A percentile compares a stretch with the other conserved stretches of the same genome.
Evolutionary conservation across 352 stramenopile genomes (phyloP).

Genomic region (Peronospora farinosa): DNA sequence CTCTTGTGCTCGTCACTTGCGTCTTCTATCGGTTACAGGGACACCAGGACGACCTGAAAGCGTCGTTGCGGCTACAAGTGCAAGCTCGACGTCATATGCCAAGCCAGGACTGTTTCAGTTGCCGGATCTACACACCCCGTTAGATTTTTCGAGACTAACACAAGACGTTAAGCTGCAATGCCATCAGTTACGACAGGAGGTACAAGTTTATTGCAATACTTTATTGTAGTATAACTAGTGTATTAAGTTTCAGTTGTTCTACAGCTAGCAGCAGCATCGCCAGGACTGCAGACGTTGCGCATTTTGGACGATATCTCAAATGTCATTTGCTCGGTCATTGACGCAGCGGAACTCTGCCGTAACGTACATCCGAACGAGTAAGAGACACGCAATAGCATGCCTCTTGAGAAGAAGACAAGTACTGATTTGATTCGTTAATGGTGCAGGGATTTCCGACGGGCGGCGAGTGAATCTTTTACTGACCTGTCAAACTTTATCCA

Average conservation of each 20-base stretch:
- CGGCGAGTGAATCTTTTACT: conserved; percentile 84
- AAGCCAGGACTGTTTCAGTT: conserved; percentile 66
- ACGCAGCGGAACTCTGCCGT: conserved; percentile 92
- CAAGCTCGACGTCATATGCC: conserved; percentile 9
- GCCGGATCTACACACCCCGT: conserved; percentile 45
- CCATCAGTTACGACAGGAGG: conserved; percentile 48
- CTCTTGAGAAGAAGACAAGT: not conserved
- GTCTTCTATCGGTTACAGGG: conserved; percentile 22
- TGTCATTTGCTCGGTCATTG: conserved; percentile 92
- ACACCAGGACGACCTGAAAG: conserved; percentile 13
- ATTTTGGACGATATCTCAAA: conserved; percentile 93
- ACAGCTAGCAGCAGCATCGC: conserved; percentile 46
- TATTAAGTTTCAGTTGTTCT: conserved; percentile 2
- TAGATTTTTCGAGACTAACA: conserved; percentile 61
- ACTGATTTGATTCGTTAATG: conserved; percentile 2
- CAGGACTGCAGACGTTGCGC: conserved; percentile 60
- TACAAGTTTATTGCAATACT: conserved; percentile 10
- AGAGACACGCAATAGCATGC: conserved; percentile 4
- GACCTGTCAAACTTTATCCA: conserved; percentile 93
- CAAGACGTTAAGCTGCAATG: conserved; percentile 50
- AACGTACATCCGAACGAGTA: conserved; percentile 88
- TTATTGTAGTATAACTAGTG: not conserved
- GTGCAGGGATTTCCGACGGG: conserved; percentile 63
- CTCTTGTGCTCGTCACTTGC: conserved; percentile 12
- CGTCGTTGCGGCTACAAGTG: conserved; percentile 8